Base-by-base conservation (phyloP, 139 green algal genomes). In the Gonium pectorale region DNA sequence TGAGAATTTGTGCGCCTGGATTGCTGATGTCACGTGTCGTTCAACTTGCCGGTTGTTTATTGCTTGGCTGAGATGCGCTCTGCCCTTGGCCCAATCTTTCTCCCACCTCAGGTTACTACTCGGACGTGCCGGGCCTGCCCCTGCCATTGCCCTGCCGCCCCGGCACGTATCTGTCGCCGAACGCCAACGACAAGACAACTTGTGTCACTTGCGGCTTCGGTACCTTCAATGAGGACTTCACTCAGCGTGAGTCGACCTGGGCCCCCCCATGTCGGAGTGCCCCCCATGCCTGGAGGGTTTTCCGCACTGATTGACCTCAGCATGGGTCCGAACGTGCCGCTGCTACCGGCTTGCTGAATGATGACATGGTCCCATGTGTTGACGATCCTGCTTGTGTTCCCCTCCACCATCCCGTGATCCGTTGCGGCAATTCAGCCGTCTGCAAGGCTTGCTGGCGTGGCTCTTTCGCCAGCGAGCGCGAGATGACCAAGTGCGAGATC, bases 361-460 rank as follows among this genome's bases (percentile, higher is more conserved):
- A n/a, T n/a, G n/a, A n/a, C n/a, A n/a, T n/a, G n/a, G n/a, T n/a
- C n/a, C n/a, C n/a, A n/a, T n/a, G n/a, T n/a, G n/a, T n/a, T n/a
- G n/a, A n/a, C n/a, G n/a, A n/a, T n/a, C 8, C 15, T 22, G n/a
- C 62, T 22, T 69, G 19, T 13, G 29, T 24, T 40, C 7, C 15
- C 29, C 9, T 41, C 22, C 29, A 43, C n/a, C 9, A 6, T 22
- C n/a, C 62, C n/a, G 5, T 41, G 21, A 0, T 0, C 24, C 56
- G 56, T 51, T 72, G 22, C 38, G 43, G n/a, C n/a, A n/a, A n/a
- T n/a, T n/a, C 78, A 75, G 63, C 78, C 26, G 31, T 54, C 5
- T 85, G 79, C 79, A 59, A 68, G 41, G 63, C 79, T 37, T 85
- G 79, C 79, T 85, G 79, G 63, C 54, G 24, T 2, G 79, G 79